Percentiles rank a stretch among this genome's conserved stretches.
Conservation (phyloP, 1,139 yeast genomes). For the Scheffersomyces segobiensis region DNA sequence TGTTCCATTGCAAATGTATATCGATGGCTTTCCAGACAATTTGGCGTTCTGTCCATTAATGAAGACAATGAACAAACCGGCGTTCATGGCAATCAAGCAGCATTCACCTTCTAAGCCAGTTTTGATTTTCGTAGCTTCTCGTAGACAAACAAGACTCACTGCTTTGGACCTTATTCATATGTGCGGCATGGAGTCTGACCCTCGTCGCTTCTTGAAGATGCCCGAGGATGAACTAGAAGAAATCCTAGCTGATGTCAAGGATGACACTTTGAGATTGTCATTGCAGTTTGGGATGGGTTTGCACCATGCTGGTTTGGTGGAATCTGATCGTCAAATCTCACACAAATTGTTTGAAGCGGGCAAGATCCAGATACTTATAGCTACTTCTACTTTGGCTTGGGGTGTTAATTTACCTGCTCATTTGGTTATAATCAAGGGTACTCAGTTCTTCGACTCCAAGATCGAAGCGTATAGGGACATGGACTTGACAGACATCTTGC, state of each 20-base stretch:
- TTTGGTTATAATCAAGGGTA: slow-evolving; percentile 90
- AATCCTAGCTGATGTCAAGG: slow-evolving; percentile 70
- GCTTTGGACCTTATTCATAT: slow-evolving; percentile 90
- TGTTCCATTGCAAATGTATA: slow-evolving; percentile 95
- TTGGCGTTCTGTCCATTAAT: slow-evolving; percentile 92
- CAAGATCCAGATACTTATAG: slow-evolving; percentile 85
- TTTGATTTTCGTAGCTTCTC: slow-evolving; percentile 91
- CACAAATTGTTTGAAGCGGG: slow-evolving; percentile 83
- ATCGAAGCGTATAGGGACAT: slow-evolving; percentile 79
- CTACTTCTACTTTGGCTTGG: slow-evolving; percentile 97
- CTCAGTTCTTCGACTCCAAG: slow-evolving; percentile 83
- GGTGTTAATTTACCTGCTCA: slow-evolving; percentile 97
- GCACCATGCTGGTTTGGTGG: slow-evolving; percentile 97
- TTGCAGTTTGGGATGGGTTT: slow-evolving; percentile 95
- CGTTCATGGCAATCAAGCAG: slow-evolving; percentile 92
- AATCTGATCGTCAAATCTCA: slow-evolving; percentile 82
- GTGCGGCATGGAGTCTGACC: slow-evolving; percentile 93
- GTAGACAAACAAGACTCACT: slow-evolving; percentile 94
- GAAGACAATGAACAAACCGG: slow-evolving; percentile 98
- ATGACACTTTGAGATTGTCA: slow-evolving; percentile 81
- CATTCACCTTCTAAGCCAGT: slow-evolving; percentile 95
- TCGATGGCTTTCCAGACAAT: slow-evolving; percentile 96
- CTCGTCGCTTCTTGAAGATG: slow-evolving; percentile 82
- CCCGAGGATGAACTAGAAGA: slow-evolving; percentile 69
- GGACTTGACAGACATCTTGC: slow-evolving; percentile 90